These are phyloP conservation scores for Petunia axillaris DNA, from an alignment of 257 asterid species.

Conservation along the genomic window DNA sequence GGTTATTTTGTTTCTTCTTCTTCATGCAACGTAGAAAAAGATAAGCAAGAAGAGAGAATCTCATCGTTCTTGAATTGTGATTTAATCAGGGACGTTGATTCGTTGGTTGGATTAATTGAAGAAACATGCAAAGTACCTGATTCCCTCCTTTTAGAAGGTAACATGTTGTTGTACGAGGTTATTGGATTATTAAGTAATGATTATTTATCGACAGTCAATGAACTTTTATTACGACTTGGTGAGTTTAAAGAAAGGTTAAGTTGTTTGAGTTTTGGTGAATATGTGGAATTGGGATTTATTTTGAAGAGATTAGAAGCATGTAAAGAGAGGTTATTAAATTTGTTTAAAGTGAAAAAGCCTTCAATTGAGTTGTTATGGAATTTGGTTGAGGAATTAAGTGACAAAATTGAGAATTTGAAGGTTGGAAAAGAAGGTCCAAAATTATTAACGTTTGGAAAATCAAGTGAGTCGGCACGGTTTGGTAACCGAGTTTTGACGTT, in stretches of 20 bases:
- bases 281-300: constrained; percentile 58
- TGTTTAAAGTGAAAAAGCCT: constrained; percentile 49
- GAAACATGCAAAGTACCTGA: constrained; percentile 63
- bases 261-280: constrained; percentile 60
- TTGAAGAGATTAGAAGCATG: constrained; percentile 63
- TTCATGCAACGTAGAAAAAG: constrained; percentile 33
- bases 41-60: constrained; percentile 47
- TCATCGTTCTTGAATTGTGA: constrained; percentile 51
- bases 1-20: constrained; percentile 65
- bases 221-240: constrained; percentile 49
- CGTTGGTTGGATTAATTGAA: constrained; percentile 46
- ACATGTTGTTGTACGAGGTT: constrained; percentile 48
- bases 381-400: constrained; percentile 47
- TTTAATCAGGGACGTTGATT: constrained; percentile 61
- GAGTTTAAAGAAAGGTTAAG: constrained; percentile 63
- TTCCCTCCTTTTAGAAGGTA: constrained; percentile 43
- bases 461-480: constrained; percentile 72
- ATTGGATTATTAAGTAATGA: constrained; percentile 46
- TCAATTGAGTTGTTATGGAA: constrained; percentile 59
- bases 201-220: constrained; percentile 54
- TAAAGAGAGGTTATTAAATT: constrained; percentile 41
- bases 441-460: constrained; percentile 40
- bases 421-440: constrained; percentile 34
- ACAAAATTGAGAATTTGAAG: constrained; percentile 39
- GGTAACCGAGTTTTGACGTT: constrained; percentile 31